Base-by-base conservation (phyloP, 2,329 filamentous ascomycete species). In the Aspergillus eucalypticola region DNA sequence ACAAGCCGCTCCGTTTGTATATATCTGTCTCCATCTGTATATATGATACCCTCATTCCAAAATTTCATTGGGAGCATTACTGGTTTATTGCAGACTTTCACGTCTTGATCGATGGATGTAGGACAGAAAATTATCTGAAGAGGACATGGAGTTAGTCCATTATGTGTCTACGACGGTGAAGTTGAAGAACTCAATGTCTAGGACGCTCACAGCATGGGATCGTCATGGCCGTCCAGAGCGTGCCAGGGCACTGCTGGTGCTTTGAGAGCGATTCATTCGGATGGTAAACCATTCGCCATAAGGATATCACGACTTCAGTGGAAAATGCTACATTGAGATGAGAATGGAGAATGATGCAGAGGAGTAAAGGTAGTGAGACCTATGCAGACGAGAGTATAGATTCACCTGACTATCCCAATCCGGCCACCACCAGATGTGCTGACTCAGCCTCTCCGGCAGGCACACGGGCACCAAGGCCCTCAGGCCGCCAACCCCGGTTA, bases 41-140 rank as follows among this genome's bases (percentile, higher is more conserved):
- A 38, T 32, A 46, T 41, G 53, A 55, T 55, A 55, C 53, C 53
- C 53, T 32, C 29, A 23, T 17, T 54, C 13, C 13, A 17, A 49
- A 50, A 17, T 32, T n/a, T 29, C 17, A 10, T 32, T 50, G 25
- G 23, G 32, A 32, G 46, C 25, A 27, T 29, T 29, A 50, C n/a
- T 32, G 10, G 44, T 6, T 17, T 8, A n/a, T 49, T 29, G 21
- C 23, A 49, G 17, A 23, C 2, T 1, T 29, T 13, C 19, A 21
- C 21, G 5, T 10, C 5, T 19, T 49, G 23, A 29, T 15, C 11
- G 44, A 15, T 13, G 41, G 27, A 4, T 17, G 41, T 13, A 17
- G 17, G 17, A 5, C n/a, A 11, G 41, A 2, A 21, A 0, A 42
- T 5, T 8, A 8, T 19, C 15, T 42, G 25, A 17, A 19, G n/a